Evolutionary conservation across 2,329 filamentous ascomycete genomes (phyloP), one percentile per base, ranked within the genome.

Genomic region (Cladophialophora psammophila): DNA sequence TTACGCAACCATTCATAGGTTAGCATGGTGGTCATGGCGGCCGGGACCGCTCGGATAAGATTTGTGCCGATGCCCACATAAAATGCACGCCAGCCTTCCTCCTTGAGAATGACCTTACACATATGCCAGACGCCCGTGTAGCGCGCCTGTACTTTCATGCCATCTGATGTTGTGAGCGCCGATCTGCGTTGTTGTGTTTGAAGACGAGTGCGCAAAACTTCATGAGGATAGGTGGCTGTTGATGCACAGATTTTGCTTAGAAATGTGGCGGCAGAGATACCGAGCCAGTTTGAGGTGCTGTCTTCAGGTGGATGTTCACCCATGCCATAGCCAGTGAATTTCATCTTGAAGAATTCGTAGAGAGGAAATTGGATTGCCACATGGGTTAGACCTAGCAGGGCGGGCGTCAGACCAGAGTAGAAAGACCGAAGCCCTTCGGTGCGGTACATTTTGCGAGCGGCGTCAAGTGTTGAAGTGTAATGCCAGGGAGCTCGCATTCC

Each of bases 51-150:
- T 64, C 95, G 88, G 84, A 98, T 93, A 88, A 99, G 92, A 80
- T 99, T 99, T 57, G 94, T 97, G 42, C 95, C 95, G 84, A 99
- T 93, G 40, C 95, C 95, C 31, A 94, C 94, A 78, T 99, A 99
- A 75, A 99, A 98, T 3, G 94, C 94, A 69, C 91, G 86, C 94
- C 94, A 97, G 6, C 95, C 95, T 79, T 99, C 95, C 78, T 99
- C 95, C 38, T 83, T 83, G 42, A 97, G 81, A 68, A 99, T 98
- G 2, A 90, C 94, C 69, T 89, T 88, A 78, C 91, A 94, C 0
- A 94, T 97, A 76, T 86, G 89, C 53, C 94, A 78, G 38, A 97
- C 87, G 53, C 95, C 95, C 71, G 83, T 86, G 77, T 99, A 98
- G 66, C 83, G 80, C 70, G 79, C 77, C 70, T 79, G 74, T 68